Evolutionary conservation across 83 land plant species (phyloP), one percentile per base, ranked within the genome.

Genomic region (Diphasiastrum complanatum): DNA sequence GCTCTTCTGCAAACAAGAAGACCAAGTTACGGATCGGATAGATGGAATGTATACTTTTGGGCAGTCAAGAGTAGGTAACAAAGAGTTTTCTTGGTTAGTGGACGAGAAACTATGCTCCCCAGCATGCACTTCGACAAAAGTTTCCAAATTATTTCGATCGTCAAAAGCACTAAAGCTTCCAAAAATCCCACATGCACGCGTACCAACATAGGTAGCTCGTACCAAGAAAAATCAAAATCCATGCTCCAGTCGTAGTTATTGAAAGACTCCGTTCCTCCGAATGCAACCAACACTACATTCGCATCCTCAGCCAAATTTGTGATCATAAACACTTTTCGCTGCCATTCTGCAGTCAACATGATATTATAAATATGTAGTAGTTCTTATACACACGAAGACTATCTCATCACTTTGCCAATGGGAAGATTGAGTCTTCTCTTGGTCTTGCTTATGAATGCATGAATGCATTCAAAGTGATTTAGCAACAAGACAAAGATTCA

Each of bases 181-280:
- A 88, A 72, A 61, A 88, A 88, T 1, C 95, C 95, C 0, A 68
- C 27, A 36, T 88, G 95, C 5, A 81, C 74, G 10, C 55, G 63
- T 29, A 86, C 91, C 37, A 80, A 8, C 0, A 51, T 45, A 0
- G 36, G 60, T 18, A 60, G 6, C 22, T 55, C 38, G 43, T 69
- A 52, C 82, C 82, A 85, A 0, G 86, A 82, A 66, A 88, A 66
- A 62, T 85, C 82, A 1, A 80, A 3, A 62, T 88, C 90, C 0
- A 80, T 71, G 36, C 73, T 46, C 91, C 86, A 85, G 26, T 72
- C 84, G 35, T 53, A 68, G 5, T 80, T 76, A 45, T 78, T 67
- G 69, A 88, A 88, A 2, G 78, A 64, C 36, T 77, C 67, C 4
- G 90, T 88, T n/a, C 95, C 95, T 38, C 84, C 61, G 66, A 82